phyloP scores from a whole-genome alignment of 2,329 filamentous ascomycete genomes.

The Xylariaceae sp. region DNA sequence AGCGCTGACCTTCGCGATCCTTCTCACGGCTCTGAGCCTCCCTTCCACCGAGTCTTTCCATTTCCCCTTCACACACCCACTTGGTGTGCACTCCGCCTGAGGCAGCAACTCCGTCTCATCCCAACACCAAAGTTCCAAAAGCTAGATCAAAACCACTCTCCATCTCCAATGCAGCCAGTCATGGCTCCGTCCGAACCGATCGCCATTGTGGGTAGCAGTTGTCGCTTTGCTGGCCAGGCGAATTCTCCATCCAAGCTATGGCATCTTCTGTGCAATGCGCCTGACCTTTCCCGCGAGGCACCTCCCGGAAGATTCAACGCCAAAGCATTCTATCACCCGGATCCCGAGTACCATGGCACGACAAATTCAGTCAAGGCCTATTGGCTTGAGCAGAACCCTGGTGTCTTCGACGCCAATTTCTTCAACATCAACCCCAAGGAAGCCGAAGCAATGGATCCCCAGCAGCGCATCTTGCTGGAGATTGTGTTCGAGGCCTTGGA shows the following conservation, averaged over 20 bases:
- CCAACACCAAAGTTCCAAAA: no score
- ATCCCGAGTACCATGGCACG: slow-evolving; percentile 32
- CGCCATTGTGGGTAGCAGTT: slow-evolving; percentile 31
- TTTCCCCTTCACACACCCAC: no score
- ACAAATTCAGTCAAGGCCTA: slow-evolving; percentile 31
- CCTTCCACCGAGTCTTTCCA: no score
- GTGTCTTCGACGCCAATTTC: slow-evolving; percentile 32
- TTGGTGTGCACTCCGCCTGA: no score
- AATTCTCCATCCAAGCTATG: slow-evolving; percentile 28
- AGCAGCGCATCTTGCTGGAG: slow-evolving; percentile 34
- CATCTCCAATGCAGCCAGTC: slow-evolving; percentile 18
- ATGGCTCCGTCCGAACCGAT: slow-evolving; percentile 24
- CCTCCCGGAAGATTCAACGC: slow-evolving; percentile 27
- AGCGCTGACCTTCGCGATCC: no score
- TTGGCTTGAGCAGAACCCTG: slow-evolving; percentile 28
- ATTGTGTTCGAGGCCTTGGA: slow-evolving; percentile 38
- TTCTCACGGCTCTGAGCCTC: no score
- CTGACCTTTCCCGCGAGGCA: slow-evolving; percentile 30
- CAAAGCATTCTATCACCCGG: slow-evolving; percentile 29
- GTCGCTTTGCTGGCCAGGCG: slow-evolving; percentile 29
- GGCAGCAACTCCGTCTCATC: no score
- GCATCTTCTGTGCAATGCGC: slow-evolving; percentile 24
- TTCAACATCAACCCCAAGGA: slow-evolving; percentile 37
- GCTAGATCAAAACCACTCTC: no score
- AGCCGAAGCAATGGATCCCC: slow-evolving; percentile 34